These are phyloP conservation scores for Amanita pseudoporphyria DNA, from an alignment of 768 basidiomycete genomes.

Conservation along the genomic window DNA sequence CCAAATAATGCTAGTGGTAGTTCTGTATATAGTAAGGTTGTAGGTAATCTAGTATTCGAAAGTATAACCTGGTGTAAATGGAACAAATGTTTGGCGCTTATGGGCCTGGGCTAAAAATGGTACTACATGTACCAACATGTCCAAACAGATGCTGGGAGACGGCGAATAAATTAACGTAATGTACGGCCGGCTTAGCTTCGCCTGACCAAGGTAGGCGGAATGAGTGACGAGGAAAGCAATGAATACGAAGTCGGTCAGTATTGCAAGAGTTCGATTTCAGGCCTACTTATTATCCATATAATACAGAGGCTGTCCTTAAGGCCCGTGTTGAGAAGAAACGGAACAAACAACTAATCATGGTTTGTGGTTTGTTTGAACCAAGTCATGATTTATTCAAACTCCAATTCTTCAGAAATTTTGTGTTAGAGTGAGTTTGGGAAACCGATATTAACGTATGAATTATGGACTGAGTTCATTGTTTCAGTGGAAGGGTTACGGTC, in stretches of 20 bases:
- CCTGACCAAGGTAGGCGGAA: conserved; percentile 11
- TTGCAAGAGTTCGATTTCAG: background rate
- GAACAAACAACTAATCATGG: conserved; percentile 41
- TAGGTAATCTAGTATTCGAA: background rate
- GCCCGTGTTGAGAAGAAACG: conserved; percentile 39
- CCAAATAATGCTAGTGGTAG: background rate
- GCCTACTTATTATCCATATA: conserved; percentile 6
- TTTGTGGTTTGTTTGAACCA: conserved; percentile 18
- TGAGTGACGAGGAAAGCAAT: conserved; percentile 25
- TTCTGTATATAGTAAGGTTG: background rate
- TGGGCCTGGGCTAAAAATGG: too few relatives aligned
- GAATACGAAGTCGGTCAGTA: conserved; percentile 65
- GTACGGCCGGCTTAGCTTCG: background rate
- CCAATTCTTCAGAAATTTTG: conserved; percentile 36
- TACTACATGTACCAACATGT: too few relatives aligned
- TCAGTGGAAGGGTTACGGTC: conserved; percentile 54
- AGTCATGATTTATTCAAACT: conserved; percentile 1
- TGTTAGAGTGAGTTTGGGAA: conserved; percentile 38
- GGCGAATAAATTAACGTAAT: background rate
- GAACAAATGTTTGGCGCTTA: too few relatives aligned
- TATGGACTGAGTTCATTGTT: conserved; percentile 5
- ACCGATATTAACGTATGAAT: background rate
- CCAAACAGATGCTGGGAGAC: background rate
- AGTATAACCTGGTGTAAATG: too few relatives aligned
- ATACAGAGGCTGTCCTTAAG: conserved; percentile 39